Conservation (phyloP, 257 asterid species). For the Nicotiana attenuata region DNA sequence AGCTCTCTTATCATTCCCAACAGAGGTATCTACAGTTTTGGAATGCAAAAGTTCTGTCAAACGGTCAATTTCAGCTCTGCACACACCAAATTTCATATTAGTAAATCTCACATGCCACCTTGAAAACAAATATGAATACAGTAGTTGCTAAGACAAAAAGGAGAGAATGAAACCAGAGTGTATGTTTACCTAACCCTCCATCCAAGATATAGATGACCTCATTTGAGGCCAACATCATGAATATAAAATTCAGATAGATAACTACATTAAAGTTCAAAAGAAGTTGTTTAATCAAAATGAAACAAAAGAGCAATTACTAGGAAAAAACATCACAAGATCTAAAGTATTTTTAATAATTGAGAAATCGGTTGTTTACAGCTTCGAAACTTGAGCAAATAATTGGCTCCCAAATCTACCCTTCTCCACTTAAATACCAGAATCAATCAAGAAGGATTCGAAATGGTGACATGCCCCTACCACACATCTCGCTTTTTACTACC, state of each 20-base stretch:
- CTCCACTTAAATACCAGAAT: neutral
- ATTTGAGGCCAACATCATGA: neutral
- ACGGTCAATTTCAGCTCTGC: slow-evolving; percentile 18
- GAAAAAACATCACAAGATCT: neutral
- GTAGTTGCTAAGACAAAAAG: neutral
- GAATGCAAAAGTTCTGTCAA: slow-evolving; percentile 16
- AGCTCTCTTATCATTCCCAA: slow-evolving; percentile 10
- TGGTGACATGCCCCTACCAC: neutral
- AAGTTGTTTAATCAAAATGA: neutral
- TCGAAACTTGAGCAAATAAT: neutral
- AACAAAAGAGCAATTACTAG: neutral
- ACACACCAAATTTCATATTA: neutral
- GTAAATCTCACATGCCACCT: neutral
- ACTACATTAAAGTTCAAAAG: neutral
- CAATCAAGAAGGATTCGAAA: neutral
- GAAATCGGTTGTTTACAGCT: neutral
- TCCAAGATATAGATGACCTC: neutral
- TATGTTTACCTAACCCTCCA: neutral
- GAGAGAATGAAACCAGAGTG: neutral
- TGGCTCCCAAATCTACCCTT: neutral
- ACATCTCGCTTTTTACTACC: neutral
- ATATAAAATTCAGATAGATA: neutral
- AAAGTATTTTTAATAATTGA: neutral
- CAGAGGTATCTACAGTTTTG: slow-evolving; percentile 11
- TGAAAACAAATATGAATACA: neutral